Evolutionary conservation across 177 flowering plant species (phyloP).

Genomic region (Tripterygium wilfordii): DNA sequence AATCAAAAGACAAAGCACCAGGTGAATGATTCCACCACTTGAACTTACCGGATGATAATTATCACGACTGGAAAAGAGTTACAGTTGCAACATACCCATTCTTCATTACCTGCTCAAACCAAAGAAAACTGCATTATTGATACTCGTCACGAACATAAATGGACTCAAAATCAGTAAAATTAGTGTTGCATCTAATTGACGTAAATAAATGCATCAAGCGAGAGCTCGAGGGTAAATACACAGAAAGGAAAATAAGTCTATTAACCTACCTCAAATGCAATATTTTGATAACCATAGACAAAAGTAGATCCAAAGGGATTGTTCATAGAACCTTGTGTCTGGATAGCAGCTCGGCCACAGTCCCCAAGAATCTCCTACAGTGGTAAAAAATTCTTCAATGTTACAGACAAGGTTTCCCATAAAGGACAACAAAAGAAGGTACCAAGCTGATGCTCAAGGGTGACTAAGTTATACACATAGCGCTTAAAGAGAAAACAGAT

Average conservation of each 20-base stretch:
- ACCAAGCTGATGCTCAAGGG: no score
- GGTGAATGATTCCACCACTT: no score
- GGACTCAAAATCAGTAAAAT: no score
- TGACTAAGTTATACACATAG: no score
- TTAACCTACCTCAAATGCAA: constrained; percentile 84
- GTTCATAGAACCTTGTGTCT: constrained; percentile 88
- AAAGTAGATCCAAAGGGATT: constrained; percentile 97
- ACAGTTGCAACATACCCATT: constrained; percentile 94
- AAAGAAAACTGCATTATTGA: no score
- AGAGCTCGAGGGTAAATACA: neutral
- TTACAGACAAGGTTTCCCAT: neutral
- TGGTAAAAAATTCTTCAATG: neutral
- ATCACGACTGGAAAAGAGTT: constrained; percentile 80
- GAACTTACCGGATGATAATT: no score
- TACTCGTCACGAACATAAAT: constrained; percentile 4
- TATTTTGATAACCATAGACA: constrained; percentile 92
- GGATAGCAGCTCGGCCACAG: constrained; percentile 92
- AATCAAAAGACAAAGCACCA: neutral
- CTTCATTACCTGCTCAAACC: constrained; percentile 74
- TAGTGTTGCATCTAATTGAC: no score
- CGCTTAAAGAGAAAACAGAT: no score
- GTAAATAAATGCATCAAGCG: neutral
- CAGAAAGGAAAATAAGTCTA: neutral
- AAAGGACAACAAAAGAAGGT: no score
- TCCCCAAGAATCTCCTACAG: constrained; percentile 91